Base-by-base conservation (phyloP, 2,329 filamentous ascomycete species). In the Cyanodermella asteris region DNA sequence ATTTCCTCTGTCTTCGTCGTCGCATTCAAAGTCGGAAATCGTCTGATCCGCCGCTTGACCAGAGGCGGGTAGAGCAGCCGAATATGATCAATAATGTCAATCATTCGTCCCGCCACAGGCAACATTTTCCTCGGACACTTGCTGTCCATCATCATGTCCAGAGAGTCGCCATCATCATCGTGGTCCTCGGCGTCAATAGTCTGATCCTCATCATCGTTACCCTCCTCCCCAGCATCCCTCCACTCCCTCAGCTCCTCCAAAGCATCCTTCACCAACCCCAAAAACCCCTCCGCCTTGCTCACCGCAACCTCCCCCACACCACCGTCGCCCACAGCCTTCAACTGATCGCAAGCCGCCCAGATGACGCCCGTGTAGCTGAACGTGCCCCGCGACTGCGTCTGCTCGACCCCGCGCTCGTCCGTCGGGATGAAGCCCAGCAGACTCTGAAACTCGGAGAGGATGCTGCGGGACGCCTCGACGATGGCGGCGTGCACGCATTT, bases 231-330 rank as follows among this genome's bases (percentile, higher is more conserved):
- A 2, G 80, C 74, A 12, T 72, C 68, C n/a, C n/a, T n/a, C 80
- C 82, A 93, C 37, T 84, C 78, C 43, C 80, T 77, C 34, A 93
- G 47, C 50, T 93, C 84, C 33, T 76, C 66, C 36, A 90, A 64
- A 0, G 80, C 74, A 50, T 93, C 84, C 37, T 76, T 65, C 13
- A 93, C 53, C 3, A 74, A 64, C 28, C 76, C 76, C 20, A 68
- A 56, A 48, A 72, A 77, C 43, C 81, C 61, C 36, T 77, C 66
- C 2, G 72, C 72, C 41, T 73, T 81, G 35, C 61, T 56, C 1
- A 74, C 59, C 23, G 84, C 59, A 29, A 81, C 55, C 0, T 72
- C 76, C 0, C 62, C 64, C 5, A 90, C 61, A 0, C 80, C 81
- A 13, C 68, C 50, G 5, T 56, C 57, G 24, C 69, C 63, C 19